Percentiles rank a stretch among this genome's conserved stretches.
phyloP scores from a whole-genome alignment of 768 basidiomycete species.

The Nidularia sp. region DNA sequence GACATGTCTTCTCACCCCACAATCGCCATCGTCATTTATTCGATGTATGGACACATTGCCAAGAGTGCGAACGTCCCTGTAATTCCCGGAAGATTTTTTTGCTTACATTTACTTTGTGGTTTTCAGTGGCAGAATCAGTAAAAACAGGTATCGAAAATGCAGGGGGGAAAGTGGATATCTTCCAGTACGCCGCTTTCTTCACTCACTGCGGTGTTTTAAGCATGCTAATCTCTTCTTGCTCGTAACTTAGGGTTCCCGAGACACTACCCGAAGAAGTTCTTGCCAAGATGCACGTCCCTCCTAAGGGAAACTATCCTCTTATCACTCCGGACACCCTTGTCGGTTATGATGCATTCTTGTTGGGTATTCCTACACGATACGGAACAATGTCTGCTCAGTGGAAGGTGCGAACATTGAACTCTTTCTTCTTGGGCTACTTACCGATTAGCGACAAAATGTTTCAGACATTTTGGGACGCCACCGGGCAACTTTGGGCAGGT shows the following conservation, averaged over 20 bases:
- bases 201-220: neutral
- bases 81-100: neutral
- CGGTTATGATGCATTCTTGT: conserved; percentile 60
- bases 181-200: conserved; percentile 27
- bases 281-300: conserved; percentile 53
- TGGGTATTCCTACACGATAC: conserved; percentile 71
- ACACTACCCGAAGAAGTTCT: conserved; percentile 62
- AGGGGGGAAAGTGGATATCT: conserved; percentile 35
- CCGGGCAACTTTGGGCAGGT: conserved; percentile 58
- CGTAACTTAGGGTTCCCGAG: conserved; percentile 47
- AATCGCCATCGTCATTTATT: conserved; percentile 50
- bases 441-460: neutral
- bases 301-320: conserved; percentile 57
- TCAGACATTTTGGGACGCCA: conserved; percentile 75
- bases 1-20: conserved; percentile 18
- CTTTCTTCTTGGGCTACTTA: neutral
- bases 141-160: conserved; percentile 26
- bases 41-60: conserved; percentile 54
- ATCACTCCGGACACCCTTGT: conserved; percentile 45
- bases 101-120: neutral
- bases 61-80: conserved; percentile 29
- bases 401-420: conserved; percentile 11
- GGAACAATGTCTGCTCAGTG: conserved; percentile 73
- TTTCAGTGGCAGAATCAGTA: conserved; percentile 41
- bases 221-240: no score